Evolutionary conservation across 805 yeast genomes (phyloP), one percentile per base, ranked within the genome.

Genomic region (Trichomonascus vanleenenianus): DNA sequence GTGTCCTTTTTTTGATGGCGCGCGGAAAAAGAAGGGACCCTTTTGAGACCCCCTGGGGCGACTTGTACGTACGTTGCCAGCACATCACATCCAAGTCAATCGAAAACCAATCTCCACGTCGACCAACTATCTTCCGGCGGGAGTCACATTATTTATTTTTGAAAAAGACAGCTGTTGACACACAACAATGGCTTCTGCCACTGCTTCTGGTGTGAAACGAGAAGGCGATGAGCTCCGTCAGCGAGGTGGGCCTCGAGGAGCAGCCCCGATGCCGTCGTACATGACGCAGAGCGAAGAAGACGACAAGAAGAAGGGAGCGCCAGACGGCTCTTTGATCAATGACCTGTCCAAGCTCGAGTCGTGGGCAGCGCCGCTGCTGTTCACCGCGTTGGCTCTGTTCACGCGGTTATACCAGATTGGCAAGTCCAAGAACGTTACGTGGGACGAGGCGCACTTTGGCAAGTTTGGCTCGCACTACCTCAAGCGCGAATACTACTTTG

Each of bases 391-490:
- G 59, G 78, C 95, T 3, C 78, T 86, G 52, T 74, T 59, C 44
- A 56, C 66, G 20, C 59, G 69, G 15, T 50, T 85, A 63, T 80
- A 85, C 66, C 73, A 74, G 50, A 84, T 88, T 57, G 86, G 86
- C 41, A 69, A 72, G 43, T 80, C 85, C 52, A 70, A 76, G 45
- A 65, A 70, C 45, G 96, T 89, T 30, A 87, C 86, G 40, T 89
- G 97, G 97, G 97, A 88, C 67, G 97, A 88, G 63, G 97, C 96
- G 35, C 96, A 89, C 69, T 91, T 91, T 64, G 98, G 97, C 43
- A 93, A 91, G 63, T 91, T 91, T 63, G 97, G 97, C 30, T 82
- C 96, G 10, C 83, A 86, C 63, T 91, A 91, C 65, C 71, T 91
- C 51, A 81, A 76, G 56, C 93, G 86, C 55, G 95, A 86, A 58